phyloP scores from a whole-genome alignment of 305 asterid species.

The Fraxinus velutina region DNA sequence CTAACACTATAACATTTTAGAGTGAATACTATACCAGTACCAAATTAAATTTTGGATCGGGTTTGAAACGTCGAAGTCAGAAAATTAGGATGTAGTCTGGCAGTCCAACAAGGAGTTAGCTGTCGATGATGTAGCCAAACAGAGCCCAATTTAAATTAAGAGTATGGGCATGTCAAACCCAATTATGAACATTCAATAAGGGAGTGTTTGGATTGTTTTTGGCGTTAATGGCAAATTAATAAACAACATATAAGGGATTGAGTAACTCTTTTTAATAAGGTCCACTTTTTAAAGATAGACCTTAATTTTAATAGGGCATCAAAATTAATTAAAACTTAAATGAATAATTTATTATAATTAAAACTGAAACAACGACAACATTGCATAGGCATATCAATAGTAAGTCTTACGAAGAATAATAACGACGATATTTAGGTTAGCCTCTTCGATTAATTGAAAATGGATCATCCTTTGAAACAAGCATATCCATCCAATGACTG shows the following conservation, averaged over 20 bases:
- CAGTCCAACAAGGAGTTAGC: neutral
- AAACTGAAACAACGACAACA: neutral
- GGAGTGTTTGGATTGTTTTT: neutral
- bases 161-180: neutral
- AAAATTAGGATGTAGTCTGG: neutral
- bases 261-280: neutral
- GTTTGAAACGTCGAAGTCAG: neutral
- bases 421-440: neutral
- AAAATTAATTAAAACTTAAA: too few species aligned
- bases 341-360: too few species aligned
- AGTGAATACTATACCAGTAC: neutral
- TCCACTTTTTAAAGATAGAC: too few species aligned
- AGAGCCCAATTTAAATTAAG: neutral
- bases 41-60: neutral
- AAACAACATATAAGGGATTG: neutral
- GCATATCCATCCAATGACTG: conserved; percentile 29
- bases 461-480: neutral
- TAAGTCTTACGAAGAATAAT: too few species aligned
- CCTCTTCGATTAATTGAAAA: neutral
- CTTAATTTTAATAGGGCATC: too few species aligned
- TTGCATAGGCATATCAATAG: neutral
- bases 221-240: too few species aligned
- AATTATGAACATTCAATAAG: neutral
- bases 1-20: neutral
- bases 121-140: neutral